Percentiles rank a stretch among this genome's conserved stretches.
Evolutionary conservation across 164 flowering plant genomes (phyloP).

Genomic region (Stephania cephalantha): DNA sequence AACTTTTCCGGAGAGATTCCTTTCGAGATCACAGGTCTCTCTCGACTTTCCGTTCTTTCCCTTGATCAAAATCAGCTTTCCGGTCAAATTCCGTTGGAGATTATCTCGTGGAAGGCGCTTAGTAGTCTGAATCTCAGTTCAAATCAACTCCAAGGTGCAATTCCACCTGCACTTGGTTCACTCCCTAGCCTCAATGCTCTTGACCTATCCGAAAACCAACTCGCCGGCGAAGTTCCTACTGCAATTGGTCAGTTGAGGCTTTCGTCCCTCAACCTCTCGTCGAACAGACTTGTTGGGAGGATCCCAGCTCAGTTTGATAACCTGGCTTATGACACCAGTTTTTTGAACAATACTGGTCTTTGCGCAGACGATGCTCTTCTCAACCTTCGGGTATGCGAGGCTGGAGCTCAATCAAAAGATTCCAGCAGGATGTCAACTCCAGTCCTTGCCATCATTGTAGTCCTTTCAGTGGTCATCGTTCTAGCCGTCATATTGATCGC

Average conservation of each 20-base stretch:
- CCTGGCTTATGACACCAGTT: slow-evolving; percentile 31
- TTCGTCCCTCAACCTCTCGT: slow-evolving; percentile 40
- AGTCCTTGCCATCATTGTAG: slow-evolving; percentile 18
- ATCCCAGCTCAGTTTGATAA: slow-evolving; percentile 37
- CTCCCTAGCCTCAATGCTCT: slow-evolving; percentile 28
- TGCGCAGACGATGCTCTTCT: slow-evolving; percentile 24
- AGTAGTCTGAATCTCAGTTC: slow-evolving; percentile 29
- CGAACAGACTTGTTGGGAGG: slow-evolving; percentile 36
- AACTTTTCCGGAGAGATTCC: slow-evolving; percentile 45
- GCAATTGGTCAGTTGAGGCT: slow-evolving; percentile 22
- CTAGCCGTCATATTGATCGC: slow-evolving; percentile 7
- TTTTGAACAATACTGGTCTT: slow-evolving; percentile 43
- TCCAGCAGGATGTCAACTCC: slow-evolving; percentile 14
- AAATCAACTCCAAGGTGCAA: slow-evolving; percentile 39
- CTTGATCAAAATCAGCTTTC: slow-evolving; percentile 45
- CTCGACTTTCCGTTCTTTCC: slow-evolving; percentile 23
- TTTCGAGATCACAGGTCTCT: slow-evolving; percentile 30
- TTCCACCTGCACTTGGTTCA: slow-evolving; percentile 34
- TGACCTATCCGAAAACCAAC: slow-evolving; percentile 41
- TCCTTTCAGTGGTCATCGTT: slow-evolving; percentile 3
- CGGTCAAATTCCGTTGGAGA: slow-evolving; percentile 35
- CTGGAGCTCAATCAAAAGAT: neutral
- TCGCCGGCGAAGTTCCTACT: slow-evolving; percentile 43
- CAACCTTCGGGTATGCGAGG: slow-evolving; percentile 19
- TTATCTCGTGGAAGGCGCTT: slow-evolving; percentile 38